Conservation (phyloP, 2,329 filamentous ascomycete species). For the Hypoxylon sp. region DNA sequence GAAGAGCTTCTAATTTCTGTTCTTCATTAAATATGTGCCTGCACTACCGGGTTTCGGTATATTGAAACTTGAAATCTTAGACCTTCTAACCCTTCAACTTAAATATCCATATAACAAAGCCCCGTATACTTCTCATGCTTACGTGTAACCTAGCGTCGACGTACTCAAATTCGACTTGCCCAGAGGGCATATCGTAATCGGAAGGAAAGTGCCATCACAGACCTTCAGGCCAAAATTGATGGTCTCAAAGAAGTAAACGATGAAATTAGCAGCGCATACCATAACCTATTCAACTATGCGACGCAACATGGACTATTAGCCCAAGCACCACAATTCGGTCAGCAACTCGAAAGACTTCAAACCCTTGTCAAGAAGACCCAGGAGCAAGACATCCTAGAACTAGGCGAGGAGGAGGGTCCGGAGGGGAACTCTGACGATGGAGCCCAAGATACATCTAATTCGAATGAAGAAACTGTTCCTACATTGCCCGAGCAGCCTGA, state of each 20-base stretch:
- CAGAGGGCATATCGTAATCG: conserved; percentile 85
- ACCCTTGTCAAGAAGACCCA: conserved; percentile 59
- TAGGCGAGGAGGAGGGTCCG: conserved; percentile 35
- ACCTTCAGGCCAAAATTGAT: conserved; percentile 74
- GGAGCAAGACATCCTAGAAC: conserved; percentile 49
- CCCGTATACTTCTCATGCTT: too few relatives aligned
- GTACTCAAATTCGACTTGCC: conserved; percentile 86
- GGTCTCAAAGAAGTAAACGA: conserved; percentile 74
- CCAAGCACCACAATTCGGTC: conserved; percentile 63
- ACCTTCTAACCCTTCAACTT: neutral
- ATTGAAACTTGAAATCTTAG: too few relatives aligned
- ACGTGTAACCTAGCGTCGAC: conserved; percentile 66
- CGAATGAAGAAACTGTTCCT: conserved; percentile 1
- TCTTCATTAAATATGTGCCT: conserved; percentile 7
- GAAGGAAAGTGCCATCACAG: conserved; percentile 82
- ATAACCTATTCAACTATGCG: conserved; percentile 70
- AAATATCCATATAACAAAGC: neutral
- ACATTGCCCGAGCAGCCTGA: conserved; percentile 14
- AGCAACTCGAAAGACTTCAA: conserved; percentile 68
- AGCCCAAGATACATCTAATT: neutral
- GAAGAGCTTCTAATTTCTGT: conserved; percentile 23
- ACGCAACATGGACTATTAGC: conserved; percentile 66
- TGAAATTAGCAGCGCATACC: conserved; percentile 77
- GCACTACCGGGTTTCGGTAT: too few relatives aligned
- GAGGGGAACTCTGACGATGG: conserved; percentile 27